A percentile compares a stretch with the other conserved stretches of the same genome.
phyloP scores from a whole-genome alignment of 1,284 basidiomycete species.

The Ceraceosorus guamensis region DNA sequence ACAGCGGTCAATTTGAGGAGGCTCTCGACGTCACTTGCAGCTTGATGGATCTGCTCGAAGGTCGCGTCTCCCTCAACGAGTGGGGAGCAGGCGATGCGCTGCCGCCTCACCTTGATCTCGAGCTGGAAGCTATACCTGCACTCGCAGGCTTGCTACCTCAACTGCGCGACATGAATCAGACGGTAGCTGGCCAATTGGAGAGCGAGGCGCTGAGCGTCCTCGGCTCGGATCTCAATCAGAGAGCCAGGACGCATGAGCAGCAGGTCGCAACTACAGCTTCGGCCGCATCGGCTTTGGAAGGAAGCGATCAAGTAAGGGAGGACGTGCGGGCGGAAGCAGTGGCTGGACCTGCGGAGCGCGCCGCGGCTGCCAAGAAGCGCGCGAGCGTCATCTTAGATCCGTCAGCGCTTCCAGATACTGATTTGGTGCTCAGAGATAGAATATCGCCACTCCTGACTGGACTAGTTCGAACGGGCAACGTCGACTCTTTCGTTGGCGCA shows the following conservation, averaged over 20 bases:
- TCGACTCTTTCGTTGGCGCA: constrained; percentile 62
- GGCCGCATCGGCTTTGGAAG: too few species aligned
- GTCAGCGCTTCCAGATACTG: too few species aligned
- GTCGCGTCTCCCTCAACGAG: background rate
- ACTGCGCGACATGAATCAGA: constrained; percentile 27
- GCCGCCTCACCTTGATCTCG: constrained; percentile 3
- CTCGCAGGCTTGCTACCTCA: constrained; percentile 22
- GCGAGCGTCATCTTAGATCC: too few species aligned
- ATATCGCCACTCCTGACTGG: constrained; percentile 67
- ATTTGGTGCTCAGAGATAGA: constrained; percentile 56
- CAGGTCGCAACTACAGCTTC: too few species aligned
- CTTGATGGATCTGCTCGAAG: constrained; percentile 12
- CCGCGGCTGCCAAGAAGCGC: too few species aligned
- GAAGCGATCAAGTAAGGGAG: background rate
- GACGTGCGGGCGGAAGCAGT: background rate
- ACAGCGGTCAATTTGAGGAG: constrained; percentile 42
- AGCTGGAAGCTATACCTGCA: constrained; percentile 9
- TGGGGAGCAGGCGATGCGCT: background rate
- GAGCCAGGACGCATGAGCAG: too few species aligned
- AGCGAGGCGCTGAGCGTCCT: constrained; percentile 66
- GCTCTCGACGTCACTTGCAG: constrained; percentile 34
- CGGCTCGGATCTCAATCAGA: constrained; percentile 59
- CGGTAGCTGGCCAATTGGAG: constrained; percentile 24
- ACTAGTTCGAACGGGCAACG: constrained; percentile 65
- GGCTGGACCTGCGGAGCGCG: background rate